These are phyloP conservation scores for Fraxinus baroniana DNA, from an alignment of 305 asterid species.

Conservation along the genomic window DNA sequence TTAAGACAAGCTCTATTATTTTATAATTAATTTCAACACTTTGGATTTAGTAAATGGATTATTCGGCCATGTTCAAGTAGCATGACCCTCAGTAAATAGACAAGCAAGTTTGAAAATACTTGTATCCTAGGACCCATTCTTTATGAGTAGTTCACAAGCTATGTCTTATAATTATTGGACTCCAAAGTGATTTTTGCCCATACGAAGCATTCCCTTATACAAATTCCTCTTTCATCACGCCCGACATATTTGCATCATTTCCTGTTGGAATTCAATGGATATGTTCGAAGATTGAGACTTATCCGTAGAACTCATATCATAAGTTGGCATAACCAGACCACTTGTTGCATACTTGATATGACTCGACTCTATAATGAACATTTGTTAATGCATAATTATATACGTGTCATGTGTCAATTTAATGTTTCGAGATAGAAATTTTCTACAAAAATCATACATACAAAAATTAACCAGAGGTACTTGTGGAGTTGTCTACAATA, in stretches of 20 bases:
- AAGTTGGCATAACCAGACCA: conserved; percentile 20
- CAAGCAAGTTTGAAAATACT: background rate
- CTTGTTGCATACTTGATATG: background rate
- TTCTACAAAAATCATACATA: background rate
- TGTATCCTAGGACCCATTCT: conserved; percentile 10
- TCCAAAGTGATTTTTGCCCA: conserved; percentile 1
- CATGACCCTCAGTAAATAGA: background rate
- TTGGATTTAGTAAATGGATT: conserved; percentile 16
- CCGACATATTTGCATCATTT: conserved; percentile 27
- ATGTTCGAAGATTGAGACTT: conserved; percentile 20
- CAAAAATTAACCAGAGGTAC: background rate
- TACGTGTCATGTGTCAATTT: background rate
- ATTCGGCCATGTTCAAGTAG: too few relatives aligned
- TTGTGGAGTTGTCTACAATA: background rate
- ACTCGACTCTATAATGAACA: background rate
- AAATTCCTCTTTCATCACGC: conserved; percentile 2
- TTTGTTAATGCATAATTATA: background rate
- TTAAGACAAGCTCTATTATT: conserved; percentile 6
- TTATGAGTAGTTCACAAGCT: conserved; percentile 18
- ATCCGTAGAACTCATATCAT: conserved; percentile 15
- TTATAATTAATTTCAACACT: conserved; percentile 12
- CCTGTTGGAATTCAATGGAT: conserved; percentile 40
- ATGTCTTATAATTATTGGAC: conserved; percentile 15
- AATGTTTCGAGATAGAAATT: background rate
- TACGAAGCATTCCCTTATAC: background rate